Conservation (phyloP, 2,329 filamentous ascomycete genomes). For the Emydomyces testavorans region DNA sequence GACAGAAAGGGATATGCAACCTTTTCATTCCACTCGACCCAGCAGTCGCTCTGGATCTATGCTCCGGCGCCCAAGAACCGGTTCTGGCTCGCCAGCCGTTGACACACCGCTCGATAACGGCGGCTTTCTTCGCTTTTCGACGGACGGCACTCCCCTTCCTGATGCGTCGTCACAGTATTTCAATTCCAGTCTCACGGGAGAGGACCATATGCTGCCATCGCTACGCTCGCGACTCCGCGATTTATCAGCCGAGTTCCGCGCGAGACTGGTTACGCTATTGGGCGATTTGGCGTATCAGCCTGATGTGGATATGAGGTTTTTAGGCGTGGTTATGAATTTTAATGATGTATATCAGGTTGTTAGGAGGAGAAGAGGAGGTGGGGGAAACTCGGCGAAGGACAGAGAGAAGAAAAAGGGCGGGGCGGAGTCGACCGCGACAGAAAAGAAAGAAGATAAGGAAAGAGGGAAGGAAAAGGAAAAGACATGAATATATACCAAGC, state of each 20-base stretch:
- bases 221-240: constrained; percentile 61
- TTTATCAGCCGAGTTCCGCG: constrained; percentile 64
- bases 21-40: constrained; percentile 17
- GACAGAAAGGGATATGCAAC: constrained; percentile 42
- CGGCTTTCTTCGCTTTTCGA: constrained; percentile 3
- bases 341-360: constrained; percentile 88
- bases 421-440: constrained; percentile 27
- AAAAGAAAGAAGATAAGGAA: constrained; percentile 22
- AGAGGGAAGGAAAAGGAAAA: constrained; percentile 14
- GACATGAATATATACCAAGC: background rate
- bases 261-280: constrained; percentile 65
- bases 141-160: constrained; percentile 9
- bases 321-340: constrained; percentile 97
- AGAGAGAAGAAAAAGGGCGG: constrained; percentile 22
- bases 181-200: constrained; percentile 15
- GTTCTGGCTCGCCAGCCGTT: constrained; percentile 20
- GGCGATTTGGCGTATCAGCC: constrained; percentile 88
- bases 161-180: background rate
- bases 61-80: constrained; percentile 16
- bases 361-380: constrained; percentile 42
- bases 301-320: constrained; percentile 87
- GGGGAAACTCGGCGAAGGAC: constrained; percentile 25
- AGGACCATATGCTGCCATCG: constrained; percentile 59
- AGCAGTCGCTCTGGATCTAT: constrained; percentile 20
- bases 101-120: constrained; percentile 11